Percentiles rank a stretch among this genome's conserved stretches.
phyloP scores from a whole-genome alignment of 345 rosid species.

The Salix dunnii region DNA sequence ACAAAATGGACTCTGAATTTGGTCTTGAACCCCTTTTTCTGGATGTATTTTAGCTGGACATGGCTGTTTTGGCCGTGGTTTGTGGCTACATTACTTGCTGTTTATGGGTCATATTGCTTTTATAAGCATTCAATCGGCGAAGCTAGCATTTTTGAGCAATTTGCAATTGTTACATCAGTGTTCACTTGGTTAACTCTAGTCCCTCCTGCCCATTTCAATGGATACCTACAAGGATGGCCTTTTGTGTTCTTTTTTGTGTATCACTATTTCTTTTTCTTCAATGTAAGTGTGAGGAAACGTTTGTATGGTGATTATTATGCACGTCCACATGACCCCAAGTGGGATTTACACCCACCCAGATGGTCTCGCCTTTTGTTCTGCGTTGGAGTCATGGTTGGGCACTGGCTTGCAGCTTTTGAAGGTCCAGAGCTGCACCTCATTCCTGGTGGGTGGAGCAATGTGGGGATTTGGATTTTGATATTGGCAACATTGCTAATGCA shows the following conservation, averaged over 20 bases:
- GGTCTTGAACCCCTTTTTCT: slow-evolving; percentile 66
- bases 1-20: slow-evolving; percentile 52
- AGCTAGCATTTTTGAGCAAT: slow-evolving; percentile 71
- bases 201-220: slow-evolving; percentile 78
- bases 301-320: slow-evolving; percentile 72
- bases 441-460: slow-evolving; percentile 66
- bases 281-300: slow-evolving; percentile 67
- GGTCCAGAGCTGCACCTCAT: slow-evolving; percentile 78
- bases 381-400: slow-evolving; percentile 57
- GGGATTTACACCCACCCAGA: slow-evolving; percentile 65
- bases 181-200: slow-evolving; percentile 86
- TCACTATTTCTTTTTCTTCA: slow-evolving; percentile 86
- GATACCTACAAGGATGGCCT: slow-evolving; percentile 91
- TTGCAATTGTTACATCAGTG: slow-evolving; percentile 61
- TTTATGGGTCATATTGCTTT: slow-evolving; percentile 58
- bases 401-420: slow-evolving; percentile 89
- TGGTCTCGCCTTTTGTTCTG: slow-evolving; percentile 59
- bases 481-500: slow-evolving; percentile 60
- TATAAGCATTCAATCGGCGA: slow-evolving; percentile 55
- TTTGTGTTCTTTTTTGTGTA: slow-evolving; percentile 77
- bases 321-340: slow-evolving; percentile 65
- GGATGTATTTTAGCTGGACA: slow-evolving; percentile 92
- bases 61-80: slow-evolving; percentile 96
- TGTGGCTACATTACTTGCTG: slow-evolving; percentile 53
- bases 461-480: slow-evolving; percentile 70